Evolutionary conservation across 2,329 filamentous ascomycete genomes (phyloP).

Genomic region (Cladophialophora immunda): DNA sequence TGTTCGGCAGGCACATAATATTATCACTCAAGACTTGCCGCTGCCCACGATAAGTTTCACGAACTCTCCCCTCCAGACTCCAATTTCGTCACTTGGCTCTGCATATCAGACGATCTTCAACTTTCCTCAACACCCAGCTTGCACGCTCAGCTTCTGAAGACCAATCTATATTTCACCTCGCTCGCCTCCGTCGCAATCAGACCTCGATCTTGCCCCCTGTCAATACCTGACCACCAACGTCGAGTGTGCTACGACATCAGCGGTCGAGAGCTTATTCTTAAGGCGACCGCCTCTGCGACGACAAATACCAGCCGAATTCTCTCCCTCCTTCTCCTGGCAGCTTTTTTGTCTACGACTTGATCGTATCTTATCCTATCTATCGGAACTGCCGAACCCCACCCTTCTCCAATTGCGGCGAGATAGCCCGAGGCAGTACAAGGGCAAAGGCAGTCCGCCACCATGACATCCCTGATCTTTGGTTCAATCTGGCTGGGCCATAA

Average conservation of each 20-base stretch:
- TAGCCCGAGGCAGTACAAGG: slow-evolving; percentile 4
- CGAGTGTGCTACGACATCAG: slow-evolving; percentile 12
- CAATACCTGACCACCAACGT: slow-evolving; percentile 6
- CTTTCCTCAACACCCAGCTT: neutral
- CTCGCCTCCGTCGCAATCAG: neutral
- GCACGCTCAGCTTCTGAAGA: neutral
- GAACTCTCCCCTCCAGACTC: neutral
- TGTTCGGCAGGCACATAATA: slow-evolving; percentile 11
- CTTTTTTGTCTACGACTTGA: neutral
- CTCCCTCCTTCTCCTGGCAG: neutral
- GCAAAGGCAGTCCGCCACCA: slow-evolving; percentile 17
- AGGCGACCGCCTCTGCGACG: slow-evolving; percentile 15
- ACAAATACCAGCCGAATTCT: neutral
- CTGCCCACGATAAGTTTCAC: slow-evolving; percentile 18
- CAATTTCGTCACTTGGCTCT: slow-evolving; percentile 1
- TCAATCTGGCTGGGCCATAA: slow-evolving; percentile 39
- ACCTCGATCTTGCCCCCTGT: neutral
- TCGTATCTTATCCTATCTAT: neutral
- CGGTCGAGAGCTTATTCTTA: neutral
- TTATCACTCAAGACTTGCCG: slow-evolving; percentile 15
- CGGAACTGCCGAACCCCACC: slow-evolving; percentile 20
- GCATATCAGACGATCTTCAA: neutral
- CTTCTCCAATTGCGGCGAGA: slow-evolving; percentile 5
- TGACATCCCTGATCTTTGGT: slow-evolving; percentile 42
- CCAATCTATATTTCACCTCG: neutral